Percentiles rank a stretch among this genome's conserved stretches.
phyloP scores from a whole-genome alignment of 2,329 filamentous ascomycete genomes.

The Claviceps africana region DNA sequence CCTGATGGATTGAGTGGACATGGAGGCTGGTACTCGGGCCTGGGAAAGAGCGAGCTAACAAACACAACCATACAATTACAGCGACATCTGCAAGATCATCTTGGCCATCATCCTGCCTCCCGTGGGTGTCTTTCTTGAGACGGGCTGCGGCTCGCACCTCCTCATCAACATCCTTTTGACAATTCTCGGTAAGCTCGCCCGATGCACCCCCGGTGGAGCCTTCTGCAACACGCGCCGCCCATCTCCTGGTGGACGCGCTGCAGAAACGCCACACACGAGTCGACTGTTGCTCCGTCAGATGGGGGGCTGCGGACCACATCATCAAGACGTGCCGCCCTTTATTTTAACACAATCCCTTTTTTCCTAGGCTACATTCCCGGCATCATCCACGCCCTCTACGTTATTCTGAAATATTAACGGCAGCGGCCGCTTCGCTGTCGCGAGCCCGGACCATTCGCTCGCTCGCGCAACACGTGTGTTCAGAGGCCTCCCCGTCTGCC shows the following conservation, averaged over 20 bases:
- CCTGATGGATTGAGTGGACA: neutral
- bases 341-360: neutral
- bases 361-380: slow-evolving; percentile 51
- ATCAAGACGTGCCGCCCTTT: neutral
- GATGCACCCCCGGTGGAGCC: neutral
- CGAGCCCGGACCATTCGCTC: neutral
- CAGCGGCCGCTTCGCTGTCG: neutral
- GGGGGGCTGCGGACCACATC: neutral
- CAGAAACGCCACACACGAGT: neutral
- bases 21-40: neutral
- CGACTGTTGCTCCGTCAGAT: neutral
- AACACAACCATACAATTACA: slow-evolving; percentile 9
- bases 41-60: neutral
- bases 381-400: slow-evolving; percentile 89
- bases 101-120: slow-evolving; percentile 82
- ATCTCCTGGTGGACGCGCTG: neutral
- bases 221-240: neutral
- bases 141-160: slow-evolving; percentile 73
- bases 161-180: slow-evolving; percentile 89
- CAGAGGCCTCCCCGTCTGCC: neutral
- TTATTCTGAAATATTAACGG: slow-evolving; percentile 35
- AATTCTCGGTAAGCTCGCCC: slow-evolving; percentile 40
- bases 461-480: neutral
- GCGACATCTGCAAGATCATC: slow-evolving; percentile 55
- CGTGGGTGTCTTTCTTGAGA: slow-evolving; percentile 87